A percentile compares a stretch with the other conserved stretches of the same genome.
Conservation (phyloP, 2,329 filamentous ascomycete genomes). For the Fusarium armeniacum region DNA sequence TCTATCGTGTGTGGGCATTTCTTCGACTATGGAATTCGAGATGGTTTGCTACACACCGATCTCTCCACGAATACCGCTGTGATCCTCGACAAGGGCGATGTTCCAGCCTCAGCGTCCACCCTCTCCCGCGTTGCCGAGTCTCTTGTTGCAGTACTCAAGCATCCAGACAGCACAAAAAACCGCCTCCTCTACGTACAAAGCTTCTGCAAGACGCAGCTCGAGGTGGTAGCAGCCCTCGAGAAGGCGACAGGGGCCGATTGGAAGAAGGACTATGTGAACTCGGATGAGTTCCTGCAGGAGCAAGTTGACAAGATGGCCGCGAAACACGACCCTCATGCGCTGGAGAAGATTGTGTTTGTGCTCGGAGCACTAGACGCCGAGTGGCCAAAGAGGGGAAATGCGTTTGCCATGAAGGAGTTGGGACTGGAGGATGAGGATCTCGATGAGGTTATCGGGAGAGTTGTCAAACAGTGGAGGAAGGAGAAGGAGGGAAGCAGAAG, state of each 20-base stretch:
- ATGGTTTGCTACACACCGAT: constrained; percentile 60
- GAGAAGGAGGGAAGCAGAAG: constrained; percentile 21
- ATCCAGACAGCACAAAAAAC: constrained; percentile 67
- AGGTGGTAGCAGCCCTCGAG: constrained; percentile 64
- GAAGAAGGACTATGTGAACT: constrained; percentile 53
- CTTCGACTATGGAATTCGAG: constrained; percentile 64
- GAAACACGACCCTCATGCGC: constrained; percentile 52
- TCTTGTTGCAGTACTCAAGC: constrained; percentile 63
- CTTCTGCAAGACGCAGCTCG: constrained; percentile 62
- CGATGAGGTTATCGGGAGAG: constrained; percentile 57
- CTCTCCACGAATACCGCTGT: constrained; percentile 58
- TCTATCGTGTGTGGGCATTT: constrained; percentile 60
- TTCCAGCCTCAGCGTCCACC: constrained; percentile 63
- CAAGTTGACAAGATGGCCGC: constrained; percentile 57
- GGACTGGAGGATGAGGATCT: constrained; percentile 63
- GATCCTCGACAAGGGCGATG: constrained; percentile 67
- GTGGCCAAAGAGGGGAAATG: constrained; percentile 60
- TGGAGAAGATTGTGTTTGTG: constrained; percentile 65
- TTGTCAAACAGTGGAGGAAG: constrained; percentile 49
- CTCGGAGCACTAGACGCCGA: constrained; percentile 63
- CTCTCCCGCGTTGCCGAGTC: constrained; percentile 64
- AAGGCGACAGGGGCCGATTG: constrained; percentile 61
- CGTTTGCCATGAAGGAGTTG: constrained; percentile 63
- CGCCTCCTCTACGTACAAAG: constrained; percentile 62
- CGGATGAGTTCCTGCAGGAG: constrained; percentile 57